Conservation (phyloP, 441 rosid species). For the Omphalea diandra region DNA sequence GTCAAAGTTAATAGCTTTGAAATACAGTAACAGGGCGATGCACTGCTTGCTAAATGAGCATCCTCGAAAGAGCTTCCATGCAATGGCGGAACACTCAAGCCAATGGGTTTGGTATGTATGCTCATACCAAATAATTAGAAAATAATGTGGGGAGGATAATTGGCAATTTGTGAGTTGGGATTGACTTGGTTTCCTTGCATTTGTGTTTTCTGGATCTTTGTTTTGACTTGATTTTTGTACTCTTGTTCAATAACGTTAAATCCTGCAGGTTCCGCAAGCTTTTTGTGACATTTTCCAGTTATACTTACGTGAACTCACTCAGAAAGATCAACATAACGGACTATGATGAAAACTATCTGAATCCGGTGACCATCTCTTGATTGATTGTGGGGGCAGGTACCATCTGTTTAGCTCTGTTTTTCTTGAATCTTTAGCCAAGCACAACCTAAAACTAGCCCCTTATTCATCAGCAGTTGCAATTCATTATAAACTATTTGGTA, state of each 20-base stretch:
- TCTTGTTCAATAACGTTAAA: not conserved
- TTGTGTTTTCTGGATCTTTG: not conserved
- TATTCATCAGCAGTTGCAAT: too few relatives aligned
- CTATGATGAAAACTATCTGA: not conserved
- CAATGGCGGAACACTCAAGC: constrained; percentile 75
- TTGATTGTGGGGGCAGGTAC: not conserved
- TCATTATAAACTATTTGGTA: too few relatives aligned
- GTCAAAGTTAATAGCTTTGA: constrained; percentile 38
- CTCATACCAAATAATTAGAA: not conserved
- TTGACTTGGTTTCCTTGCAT: not conserved
- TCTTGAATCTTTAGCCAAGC: too few relatives aligned
- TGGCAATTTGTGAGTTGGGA: not conserved
- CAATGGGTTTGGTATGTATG: constrained; percentile 81
- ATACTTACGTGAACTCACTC: constrained; percentile 59
- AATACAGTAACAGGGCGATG: constrained; percentile 18
- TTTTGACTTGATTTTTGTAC: not conserved
- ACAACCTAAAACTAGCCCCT: too few relatives aligned
- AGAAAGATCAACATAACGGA: constrained; percentile 32
- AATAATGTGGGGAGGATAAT: not conserved
- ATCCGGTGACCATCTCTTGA: not conserved
- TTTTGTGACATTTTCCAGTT: constrained; percentile 75
- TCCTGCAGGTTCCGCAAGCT: constrained; percentile 76
- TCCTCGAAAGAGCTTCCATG: constrained; percentile 58
- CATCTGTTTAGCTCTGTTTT: not conserved
- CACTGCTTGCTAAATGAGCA: constrained; percentile 47